phyloP scores from a whole-genome alignment of 2,329 filamentous ascomycete species.

The Colletotrichum lupini region DNA sequence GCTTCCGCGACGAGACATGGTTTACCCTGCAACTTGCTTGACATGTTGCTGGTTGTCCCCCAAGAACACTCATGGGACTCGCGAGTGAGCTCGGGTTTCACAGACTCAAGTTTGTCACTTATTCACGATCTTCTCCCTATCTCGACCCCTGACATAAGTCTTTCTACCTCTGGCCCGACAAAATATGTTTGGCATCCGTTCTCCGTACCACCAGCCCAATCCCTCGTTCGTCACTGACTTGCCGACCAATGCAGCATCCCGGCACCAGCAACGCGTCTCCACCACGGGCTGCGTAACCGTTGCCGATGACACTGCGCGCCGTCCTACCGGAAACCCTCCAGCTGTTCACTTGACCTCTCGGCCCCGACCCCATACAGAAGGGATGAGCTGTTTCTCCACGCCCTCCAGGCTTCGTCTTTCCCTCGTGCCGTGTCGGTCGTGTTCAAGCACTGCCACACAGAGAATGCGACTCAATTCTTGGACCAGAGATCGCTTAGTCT shows the following conservation, averaged over 20 bases:
- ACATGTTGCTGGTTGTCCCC: not conserved
- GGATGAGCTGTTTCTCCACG: conserved; percentile 19
- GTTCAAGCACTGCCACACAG: conserved; percentile 19
- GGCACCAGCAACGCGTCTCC: conserved; percentile 6
- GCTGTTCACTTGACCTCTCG: conserved; percentile 33
- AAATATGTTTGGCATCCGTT: not conserved
- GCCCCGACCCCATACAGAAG: conserved; percentile 18
- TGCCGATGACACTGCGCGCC: conserved; percentile 16
- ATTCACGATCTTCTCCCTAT: not conserved
- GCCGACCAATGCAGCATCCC: conserved; percentile 5
- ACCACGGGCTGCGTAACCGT: conserved; percentile 2
- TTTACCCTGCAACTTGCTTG: conserved; percentile 7
- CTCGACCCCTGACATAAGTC: not conserved
- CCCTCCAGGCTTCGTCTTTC: not conserved
- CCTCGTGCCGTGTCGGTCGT: not conserved
- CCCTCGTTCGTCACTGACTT: not conserved
- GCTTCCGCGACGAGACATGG: conserved; percentile 15
- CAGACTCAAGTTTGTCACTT: not conserved
- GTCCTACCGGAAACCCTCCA: conserved; percentile 32
- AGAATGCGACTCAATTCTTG: conserved; percentile 16
- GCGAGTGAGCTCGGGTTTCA: not conserved
- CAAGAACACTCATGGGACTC: no score
- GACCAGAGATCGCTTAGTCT: not conserved
- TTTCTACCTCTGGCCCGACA: not conserved
- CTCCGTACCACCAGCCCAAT: not conserved